A percentile compares a stretch with the other conserved stretches of the same genome.
Evolutionary conservation across 805 yeast genomes (phyloP).

Genomic region (Ogataea minuta): DNA sequence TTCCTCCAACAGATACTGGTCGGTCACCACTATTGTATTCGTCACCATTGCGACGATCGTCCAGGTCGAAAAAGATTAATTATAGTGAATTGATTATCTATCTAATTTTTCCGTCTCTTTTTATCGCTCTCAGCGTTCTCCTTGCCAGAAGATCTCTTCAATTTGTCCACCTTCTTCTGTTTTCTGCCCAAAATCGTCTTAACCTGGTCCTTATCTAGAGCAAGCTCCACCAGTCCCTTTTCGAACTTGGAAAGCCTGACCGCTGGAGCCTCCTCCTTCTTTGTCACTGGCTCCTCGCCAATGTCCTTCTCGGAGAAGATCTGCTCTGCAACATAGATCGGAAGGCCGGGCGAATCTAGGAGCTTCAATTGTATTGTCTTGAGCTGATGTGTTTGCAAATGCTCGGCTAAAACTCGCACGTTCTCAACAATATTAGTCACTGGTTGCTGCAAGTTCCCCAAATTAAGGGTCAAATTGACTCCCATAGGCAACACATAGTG

Average conservation of each 20-base stretch:
- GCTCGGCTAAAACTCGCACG: slow-evolving; percentile 49
- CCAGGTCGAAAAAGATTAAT: slow-evolving; percentile 1
- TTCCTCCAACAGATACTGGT: slow-evolving; percentile 18
- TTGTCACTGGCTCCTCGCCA: slow-evolving; percentile 32
- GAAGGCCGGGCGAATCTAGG: slow-evolving; percentile 74
- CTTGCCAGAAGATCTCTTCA: slow-evolving; percentile 9
- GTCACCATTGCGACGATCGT: slow-evolving; percentile 16
- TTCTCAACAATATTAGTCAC: slow-evolving; percentile 58
- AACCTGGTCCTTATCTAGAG: slow-evolving; percentile 71
- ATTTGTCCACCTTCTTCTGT: slow-evolving; percentile 37
- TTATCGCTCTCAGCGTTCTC: slow-evolving; percentile 9
- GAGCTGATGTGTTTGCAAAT: slow-evolving; percentile 43
- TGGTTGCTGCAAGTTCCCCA: slow-evolving; percentile 56
- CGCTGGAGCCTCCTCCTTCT: slow-evolving; percentile 30
- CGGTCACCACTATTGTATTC: slow-evolving; percentile 32
- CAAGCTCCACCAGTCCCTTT: slow-evolving; percentile 75
- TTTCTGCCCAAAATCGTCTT: slow-evolving; percentile 59
- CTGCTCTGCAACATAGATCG: slow-evolving; percentile 69
- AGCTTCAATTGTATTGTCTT: slow-evolving; percentile 68
- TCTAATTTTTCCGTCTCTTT: slow-evolving; percentile 13
- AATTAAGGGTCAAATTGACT: slow-evolving; percentile 57
- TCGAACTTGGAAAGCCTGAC: slow-evolving; percentile 61
- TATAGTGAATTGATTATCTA: slow-evolving; percentile 1
- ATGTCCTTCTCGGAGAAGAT: slow-evolving; percentile 52
- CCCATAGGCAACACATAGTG: slow-evolving; percentile 72